Evolutionary conservation across 495 filamentous ascomycete genomes (phyloP).

Genomic region (Podospora conica): DNA sequence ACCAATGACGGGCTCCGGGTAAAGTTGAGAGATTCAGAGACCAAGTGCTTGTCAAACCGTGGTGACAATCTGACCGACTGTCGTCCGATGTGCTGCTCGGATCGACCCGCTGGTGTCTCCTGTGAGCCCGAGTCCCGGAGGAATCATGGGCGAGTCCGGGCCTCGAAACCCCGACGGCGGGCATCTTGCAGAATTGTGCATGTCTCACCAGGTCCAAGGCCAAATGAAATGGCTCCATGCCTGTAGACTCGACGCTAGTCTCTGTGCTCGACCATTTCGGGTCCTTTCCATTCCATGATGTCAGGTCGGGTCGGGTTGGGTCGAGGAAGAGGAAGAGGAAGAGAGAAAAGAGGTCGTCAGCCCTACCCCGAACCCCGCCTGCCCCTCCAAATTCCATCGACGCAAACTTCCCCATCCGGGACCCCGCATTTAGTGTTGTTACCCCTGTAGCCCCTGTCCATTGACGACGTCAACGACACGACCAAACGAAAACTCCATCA

Average conservation of each 20-base stretch:
- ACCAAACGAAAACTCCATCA: background rate
- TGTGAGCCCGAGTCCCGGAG: background rate
- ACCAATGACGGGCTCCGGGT: slow-evolving; percentile 13
- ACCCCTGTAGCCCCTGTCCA: background rate
- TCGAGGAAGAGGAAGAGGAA: background rate
- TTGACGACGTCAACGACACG: background rate
- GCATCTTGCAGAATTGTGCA: background rate
- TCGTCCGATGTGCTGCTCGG: background rate
- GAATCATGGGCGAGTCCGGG: background rate
- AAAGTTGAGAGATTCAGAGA: slow-evolving; percentile 7
- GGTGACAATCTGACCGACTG: background rate
- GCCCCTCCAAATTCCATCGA: background rate
- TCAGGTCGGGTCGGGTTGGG: background rate
- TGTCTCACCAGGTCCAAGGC: background rate
- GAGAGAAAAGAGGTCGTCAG: background rate
- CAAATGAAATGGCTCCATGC: background rate
- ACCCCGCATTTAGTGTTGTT: background rate
- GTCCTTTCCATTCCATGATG: background rate
- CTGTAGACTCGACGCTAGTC: background rate
- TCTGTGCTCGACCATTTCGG: background rate
- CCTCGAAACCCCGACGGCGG: background rate
- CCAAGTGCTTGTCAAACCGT: background rate
- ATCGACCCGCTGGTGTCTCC: background rate
- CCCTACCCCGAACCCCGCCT: background rate
- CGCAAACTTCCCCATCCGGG: background rate